Conservation (phyloP, 163 green algal genomes). For the Chlorella variabilis region DNA sequence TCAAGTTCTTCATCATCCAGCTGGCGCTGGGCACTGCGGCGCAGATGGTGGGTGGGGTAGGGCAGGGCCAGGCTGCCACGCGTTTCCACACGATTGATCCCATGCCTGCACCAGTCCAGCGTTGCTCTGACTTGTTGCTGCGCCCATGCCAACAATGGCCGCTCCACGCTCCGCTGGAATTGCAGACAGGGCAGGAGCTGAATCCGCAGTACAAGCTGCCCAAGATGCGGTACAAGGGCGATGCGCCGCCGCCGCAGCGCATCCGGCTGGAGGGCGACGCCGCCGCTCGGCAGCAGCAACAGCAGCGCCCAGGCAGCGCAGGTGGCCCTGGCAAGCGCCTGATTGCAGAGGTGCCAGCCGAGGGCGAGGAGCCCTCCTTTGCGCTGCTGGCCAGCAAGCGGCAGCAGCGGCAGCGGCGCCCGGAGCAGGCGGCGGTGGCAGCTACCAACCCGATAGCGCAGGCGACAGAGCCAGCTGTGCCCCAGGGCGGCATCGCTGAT, state of each 20-base stretch:
- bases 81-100: no score
- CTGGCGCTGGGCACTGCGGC: constrained; percentile 37
- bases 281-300: neutral
- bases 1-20: constrained; percentile 59
- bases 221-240: constrained; percentile 64
- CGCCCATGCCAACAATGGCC: no score
- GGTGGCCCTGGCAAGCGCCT: neutral
- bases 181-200: constrained; percentile 44
- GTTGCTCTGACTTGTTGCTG: no score
- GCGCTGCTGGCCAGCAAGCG: constrained; percentile 24
- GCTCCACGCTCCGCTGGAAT: no score
- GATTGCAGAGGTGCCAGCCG: constrained; percentile 13
- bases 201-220: constrained; percentile 61
- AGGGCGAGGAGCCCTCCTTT: constrained; percentile 7
- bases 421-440: neutral
- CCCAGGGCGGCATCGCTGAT: neutral
- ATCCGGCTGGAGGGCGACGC: constrained; percentile 12
- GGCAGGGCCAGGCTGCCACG: no score
- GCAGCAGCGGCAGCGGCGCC: neutral
- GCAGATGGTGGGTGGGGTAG: constrained; percentile 20
- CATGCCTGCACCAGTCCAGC: no score
- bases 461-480: neutral
- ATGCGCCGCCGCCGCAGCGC: neutral
- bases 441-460: neutral
- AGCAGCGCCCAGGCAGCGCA: neutral